Conservation (phyloP, 2,329 filamentous ascomycete species). For the Dactylonectria estremocensis region DNA sequence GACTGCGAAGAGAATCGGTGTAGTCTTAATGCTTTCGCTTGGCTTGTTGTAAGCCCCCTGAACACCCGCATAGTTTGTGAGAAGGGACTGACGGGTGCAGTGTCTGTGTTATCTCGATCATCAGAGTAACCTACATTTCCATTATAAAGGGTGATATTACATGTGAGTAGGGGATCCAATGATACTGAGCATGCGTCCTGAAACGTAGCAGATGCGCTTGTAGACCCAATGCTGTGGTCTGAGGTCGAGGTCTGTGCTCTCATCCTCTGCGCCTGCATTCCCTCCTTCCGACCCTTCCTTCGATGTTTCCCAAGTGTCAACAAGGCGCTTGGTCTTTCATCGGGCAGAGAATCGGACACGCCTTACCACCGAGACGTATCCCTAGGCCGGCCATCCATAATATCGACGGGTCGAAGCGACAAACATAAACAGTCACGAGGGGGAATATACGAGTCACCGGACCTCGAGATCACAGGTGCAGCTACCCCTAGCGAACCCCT, state of each 20-base stretch:
- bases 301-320: background rate
- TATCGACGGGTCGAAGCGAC: background rate
- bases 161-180: background rate
- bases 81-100: background rate
- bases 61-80: background rate
- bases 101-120: background rate
- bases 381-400: background rate
- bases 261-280: background rate
- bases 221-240: background rate
- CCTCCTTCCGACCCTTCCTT: background rate
- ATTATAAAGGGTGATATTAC: background rate
- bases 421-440: background rate
- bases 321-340: background rate
- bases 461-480: background rate
- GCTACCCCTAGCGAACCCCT: background rate
- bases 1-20: background rate
- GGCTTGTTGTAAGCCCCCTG: background rate
- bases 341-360: background rate
- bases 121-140: background rate
- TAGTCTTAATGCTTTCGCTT: background rate
- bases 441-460: background rate
- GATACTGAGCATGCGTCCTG: background rate
- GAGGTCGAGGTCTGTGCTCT: background rate
- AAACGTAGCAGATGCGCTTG: background rate
- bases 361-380: background rate